phyloP scores from a whole-genome alignment of 2,329 filamentous ascomycete genomes.

The Apiospora saccharicola region DNA sequence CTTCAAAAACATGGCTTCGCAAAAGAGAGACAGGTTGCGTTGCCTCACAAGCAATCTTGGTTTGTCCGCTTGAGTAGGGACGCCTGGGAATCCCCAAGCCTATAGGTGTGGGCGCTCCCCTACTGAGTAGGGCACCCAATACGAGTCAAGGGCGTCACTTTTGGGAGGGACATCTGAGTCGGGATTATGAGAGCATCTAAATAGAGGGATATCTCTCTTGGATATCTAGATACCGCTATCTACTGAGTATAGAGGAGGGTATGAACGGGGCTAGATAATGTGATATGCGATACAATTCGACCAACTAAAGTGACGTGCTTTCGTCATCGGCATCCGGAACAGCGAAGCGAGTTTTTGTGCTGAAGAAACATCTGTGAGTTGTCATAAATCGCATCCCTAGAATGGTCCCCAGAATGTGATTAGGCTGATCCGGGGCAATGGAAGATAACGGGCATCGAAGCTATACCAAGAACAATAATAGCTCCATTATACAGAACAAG shows the following conservation, averaged over 20 bases:
- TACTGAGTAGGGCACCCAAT: not conserved
- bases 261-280: constrained; percentile 10
- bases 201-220: not conserved
- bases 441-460: not conserved
- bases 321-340: not conserved
- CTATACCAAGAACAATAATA: not conserved
- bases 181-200: not conserved
- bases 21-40: constrained; percentile 84
- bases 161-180: not conserved
- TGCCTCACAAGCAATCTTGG: constrained; percentile 93
- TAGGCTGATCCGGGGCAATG: not conserved
- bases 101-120: not conserved
- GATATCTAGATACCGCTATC: not conserved
- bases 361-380: constrained; percentile 3
- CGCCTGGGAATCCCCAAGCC: constrained; percentile 13
- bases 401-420: not conserved
- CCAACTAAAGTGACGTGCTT: not conserved
- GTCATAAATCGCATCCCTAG: not conserved
- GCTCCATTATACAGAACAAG: not conserved
- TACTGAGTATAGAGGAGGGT: not conserved
- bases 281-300: not conserved
- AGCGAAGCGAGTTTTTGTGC: not conserved
- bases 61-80: constrained; percentile 71
- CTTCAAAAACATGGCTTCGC: constrained; percentile 80
- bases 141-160: not conserved